A percentile compares a stretch with the other conserved stretches of the same genome.
These are phyloP conservation scores for Canna indica DNA, from an alignment of 176 grass and related monocot species.

Conservation along the genomic window DNA sequence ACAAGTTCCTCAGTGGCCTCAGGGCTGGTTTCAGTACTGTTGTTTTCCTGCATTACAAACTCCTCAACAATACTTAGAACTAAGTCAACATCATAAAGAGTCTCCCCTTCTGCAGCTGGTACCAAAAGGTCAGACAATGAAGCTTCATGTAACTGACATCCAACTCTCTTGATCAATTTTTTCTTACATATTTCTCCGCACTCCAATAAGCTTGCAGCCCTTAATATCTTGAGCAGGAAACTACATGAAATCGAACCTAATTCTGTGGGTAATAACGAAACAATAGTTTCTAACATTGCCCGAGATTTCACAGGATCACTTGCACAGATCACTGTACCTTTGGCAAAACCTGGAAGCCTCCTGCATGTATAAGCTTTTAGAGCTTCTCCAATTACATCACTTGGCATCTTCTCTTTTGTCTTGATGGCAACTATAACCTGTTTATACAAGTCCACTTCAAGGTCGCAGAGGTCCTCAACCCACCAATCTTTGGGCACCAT, in stretches of 20 bases:
- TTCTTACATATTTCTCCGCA: conserved; percentile 29
- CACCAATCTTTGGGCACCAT: conserved; percentile 91
- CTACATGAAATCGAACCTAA: conserved; percentile 63
- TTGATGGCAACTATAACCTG: conserved; percentile 51
- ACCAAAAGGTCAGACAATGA: conserved; percentile 73
- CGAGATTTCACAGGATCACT: conserved; percentile 36
- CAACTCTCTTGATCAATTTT: conserved; percentile 59
- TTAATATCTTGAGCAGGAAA: conserved; percentile 83
- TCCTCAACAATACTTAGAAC: conserved; percentile 55
- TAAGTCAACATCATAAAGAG: conserved; percentile 50
- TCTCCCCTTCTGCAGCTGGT: conserved; percentile 26
- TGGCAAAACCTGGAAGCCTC: conserved; percentile 46
- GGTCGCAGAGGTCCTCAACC: conserved; percentile 94
- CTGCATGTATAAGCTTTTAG: conserved; percentile 72
- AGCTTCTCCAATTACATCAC: conserved; percentile 66
- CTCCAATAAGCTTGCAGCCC: conserved; percentile 61
- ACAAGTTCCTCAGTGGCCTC: conserved; percentile 53
- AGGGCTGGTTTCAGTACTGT: conserved; percentile 19
- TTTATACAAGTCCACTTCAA: conserved; percentile 86
- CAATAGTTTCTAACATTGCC: conserved; percentile 50
- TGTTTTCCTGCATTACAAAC: conserved; percentile 40
- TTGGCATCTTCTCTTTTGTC: conserved; percentile 38
- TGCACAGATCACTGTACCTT: conserved; percentile 42
- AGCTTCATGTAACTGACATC: conserved; percentile 72
- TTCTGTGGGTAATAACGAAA: conserved; percentile 50